Evolutionary conservation across 1,284 basidiomycete species (phyloP), one percentile per base, ranked within the genome.

Genomic region (Tilletia indica): DNA sequence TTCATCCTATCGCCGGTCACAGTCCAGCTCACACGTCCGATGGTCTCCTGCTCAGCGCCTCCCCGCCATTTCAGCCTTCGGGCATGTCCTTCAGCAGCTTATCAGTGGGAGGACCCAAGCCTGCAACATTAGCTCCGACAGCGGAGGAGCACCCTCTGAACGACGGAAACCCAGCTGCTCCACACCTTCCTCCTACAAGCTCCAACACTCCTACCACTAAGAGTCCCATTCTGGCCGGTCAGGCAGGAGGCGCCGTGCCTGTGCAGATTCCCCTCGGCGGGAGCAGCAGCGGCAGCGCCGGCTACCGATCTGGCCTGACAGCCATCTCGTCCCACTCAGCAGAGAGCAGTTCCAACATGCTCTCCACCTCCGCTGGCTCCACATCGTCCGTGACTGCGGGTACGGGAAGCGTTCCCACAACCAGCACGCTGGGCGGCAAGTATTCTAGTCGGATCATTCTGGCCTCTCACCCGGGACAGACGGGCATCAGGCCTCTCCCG

Each of bases 401-500:
- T 4, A 64, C 14, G 11, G 61, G 61, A 19, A 64, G 36, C 21
- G 61, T 64, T 9, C 61, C 61, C 34, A 64, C 36, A 9, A 64
- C 61, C 48, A 68, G 49, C 67, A 42, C 64, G 31, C 39, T 68
- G 39, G 45, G 64, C 45, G 67, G 49, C 69, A 69, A 66, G 19
- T 77, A 78, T 68, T 74, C 73, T 6, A 74, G 72, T 4, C 70
- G 76, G 25, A 78, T 82, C 67, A 81, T 82, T 67, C 72, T 82
- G 16, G 77, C 80, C 21, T 80, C 80, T 39, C 79, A 82, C 64
- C 80, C 80, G 2, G 78, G 78, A 3, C 80, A 82, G 68, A 76
- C 75, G 21, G 73, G 76, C n/a, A 91, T 92, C 83, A 19, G 68
- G 34, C 42, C 48, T 3, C 87, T 89, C 72, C 94, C 95, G 0